Percentiles rank a stretch among this genome's conserved stretches.
Conservation (phyloP, 805 yeast genomes). For the Naumovozyma baii region DNA sequence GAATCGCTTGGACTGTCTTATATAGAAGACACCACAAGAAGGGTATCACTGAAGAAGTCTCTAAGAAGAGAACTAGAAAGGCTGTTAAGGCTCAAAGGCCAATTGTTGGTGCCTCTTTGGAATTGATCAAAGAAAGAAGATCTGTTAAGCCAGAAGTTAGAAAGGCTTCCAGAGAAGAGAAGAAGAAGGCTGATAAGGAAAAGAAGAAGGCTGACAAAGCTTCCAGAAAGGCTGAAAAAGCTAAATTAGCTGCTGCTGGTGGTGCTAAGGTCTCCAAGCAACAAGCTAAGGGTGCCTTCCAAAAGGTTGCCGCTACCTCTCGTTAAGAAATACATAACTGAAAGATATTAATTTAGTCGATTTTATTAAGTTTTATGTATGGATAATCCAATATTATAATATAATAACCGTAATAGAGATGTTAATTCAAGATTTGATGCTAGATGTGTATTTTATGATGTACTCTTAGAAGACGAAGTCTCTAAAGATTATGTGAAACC, state of each 20-base stretch:
- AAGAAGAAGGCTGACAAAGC: conserved; percentile 87
- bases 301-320: conserved; percentile 92
- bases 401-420: neutral
- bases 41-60: conserved; percentile 97
- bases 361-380: neutral
- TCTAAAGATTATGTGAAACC: too few relatives aligned
- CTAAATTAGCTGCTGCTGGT: conserved; percentile 67
- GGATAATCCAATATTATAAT: neutral
- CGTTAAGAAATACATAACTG: conserved; percentile 50
- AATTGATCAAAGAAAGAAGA: conserved; percentile 97
- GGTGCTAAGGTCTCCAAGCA: conserved; percentile 82
- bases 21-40: conserved; percentile 99
- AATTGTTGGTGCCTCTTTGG: conserved; percentile 98
- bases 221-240: conserved; percentile 90
- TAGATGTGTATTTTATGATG: too few relatives aligned
- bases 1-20: conserved; percentile 98
- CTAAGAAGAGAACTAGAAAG: conserved; percentile 96
- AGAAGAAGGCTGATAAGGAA: conserved; percentile 73
- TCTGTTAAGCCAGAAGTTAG: conserved; percentile 91
- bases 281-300: conserved; percentile 97
- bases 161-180: conserved; percentile 93
- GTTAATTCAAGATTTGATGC: neutral
- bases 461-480: too few relatives aligned
- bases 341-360: conserved; percentile 2
- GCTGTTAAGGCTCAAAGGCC: conserved; percentile 98